phyloP scores from a whole-genome alignment of 805 yeast genomes.

The Vanderwaltozyma polyspora region DNA sequence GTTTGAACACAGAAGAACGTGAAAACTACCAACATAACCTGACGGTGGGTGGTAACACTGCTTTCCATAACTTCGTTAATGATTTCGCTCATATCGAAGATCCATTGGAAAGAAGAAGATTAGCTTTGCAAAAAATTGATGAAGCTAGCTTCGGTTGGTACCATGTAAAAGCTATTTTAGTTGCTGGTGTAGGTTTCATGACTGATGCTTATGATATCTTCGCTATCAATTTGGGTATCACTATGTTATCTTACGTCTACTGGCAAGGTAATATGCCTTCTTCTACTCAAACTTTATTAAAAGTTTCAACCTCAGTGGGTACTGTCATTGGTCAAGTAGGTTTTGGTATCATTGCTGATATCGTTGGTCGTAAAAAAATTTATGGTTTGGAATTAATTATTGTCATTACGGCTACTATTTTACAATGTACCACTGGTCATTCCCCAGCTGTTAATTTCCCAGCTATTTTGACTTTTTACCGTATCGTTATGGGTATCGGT shows the following conservation, averaged over 20 bases:
- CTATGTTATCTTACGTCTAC: conserved; percentile 69
- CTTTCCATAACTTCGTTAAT: conserved; percentile 71
- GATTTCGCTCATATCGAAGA: conserved; percentile 76
- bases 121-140: conserved; percentile 76
- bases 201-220: conserved; percentile 90
- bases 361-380: conserved; percentile 73
- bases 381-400: conserved; percentile 81
- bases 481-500: conserved; percentile 90
- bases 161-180: conserved; percentile 68
- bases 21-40: too few relatives aligned
- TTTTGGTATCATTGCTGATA: conserved; percentile 76
- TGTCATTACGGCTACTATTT: conserved; percentile 68
- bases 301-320: conserved; percentile 88
- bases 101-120: conserved; percentile 77
- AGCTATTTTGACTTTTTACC: conserved; percentile 64
- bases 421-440: conserved; percentile 64
- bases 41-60: conserved; percentile 70
- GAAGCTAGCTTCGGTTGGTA: conserved; percentile 73
- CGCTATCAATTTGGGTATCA: conserved; percentile 71
- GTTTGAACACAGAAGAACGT: too few relatives aligned
- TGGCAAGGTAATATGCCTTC: conserved; percentile 56
- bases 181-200: conserved; percentile 89
- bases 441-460: conserved; percentile 64
- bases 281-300: conserved; percentile 64
- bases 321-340: conserved; percentile 84